A percentile compares a stretch with the other conserved stretches of the same genome.
These are phyloP conservation scores for Bruguiera parviflora DNA, from an alignment of 345 rosid species.

Conservation along the genomic window DNA sequence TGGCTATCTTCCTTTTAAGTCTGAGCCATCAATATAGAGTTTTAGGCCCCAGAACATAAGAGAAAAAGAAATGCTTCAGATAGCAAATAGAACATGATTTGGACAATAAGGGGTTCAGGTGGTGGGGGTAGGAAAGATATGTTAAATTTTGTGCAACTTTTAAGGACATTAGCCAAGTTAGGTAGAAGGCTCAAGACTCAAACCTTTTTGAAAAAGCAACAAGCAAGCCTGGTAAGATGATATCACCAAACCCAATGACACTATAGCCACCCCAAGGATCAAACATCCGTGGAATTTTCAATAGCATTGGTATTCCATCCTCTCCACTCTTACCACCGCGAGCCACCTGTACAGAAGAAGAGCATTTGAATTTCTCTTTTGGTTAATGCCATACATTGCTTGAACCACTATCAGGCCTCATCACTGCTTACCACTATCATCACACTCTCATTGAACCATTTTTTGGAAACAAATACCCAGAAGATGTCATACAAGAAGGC, in stretches of 20 bases:
- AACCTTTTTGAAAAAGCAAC: constrained; percentile 94
- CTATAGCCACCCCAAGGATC: constrained; percentile 99
- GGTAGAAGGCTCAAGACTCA: constrained; percentile 12
- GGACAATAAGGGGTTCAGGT: too few relatives aligned
- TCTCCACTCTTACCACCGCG: constrained; percentile 96
- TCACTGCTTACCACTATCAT: constrained; percentile 87
- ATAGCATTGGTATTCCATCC: constrained; percentile 93
- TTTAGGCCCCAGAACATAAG: too few relatives aligned
- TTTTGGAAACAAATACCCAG: constrained; percentile 96
- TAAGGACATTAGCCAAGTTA: neutral
- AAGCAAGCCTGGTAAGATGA: constrained; percentile 85
- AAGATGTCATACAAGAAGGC: constrained; percentile 96
- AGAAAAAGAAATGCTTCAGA: too few relatives aligned
- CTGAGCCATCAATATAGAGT: too few relatives aligned
- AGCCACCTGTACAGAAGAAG: constrained; percentile 60
- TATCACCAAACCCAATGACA: constrained; percentile 96
- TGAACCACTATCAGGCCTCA: neutral
- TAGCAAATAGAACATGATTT: too few relatives aligned
- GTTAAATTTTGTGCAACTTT: too few relatives aligned
- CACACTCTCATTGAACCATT: constrained; percentile 96
- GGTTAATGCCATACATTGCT: neutral
- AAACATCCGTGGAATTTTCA: constrained; percentile 94
- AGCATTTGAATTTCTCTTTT: neutral
- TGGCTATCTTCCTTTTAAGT: too few relatives aligned
- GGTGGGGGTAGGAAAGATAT: neutral